These are phyloP conservation scores for Candida tropicalis DNA, from an alignment of 1,139 yeast genomes.

Conservation along the genomic window DNA sequence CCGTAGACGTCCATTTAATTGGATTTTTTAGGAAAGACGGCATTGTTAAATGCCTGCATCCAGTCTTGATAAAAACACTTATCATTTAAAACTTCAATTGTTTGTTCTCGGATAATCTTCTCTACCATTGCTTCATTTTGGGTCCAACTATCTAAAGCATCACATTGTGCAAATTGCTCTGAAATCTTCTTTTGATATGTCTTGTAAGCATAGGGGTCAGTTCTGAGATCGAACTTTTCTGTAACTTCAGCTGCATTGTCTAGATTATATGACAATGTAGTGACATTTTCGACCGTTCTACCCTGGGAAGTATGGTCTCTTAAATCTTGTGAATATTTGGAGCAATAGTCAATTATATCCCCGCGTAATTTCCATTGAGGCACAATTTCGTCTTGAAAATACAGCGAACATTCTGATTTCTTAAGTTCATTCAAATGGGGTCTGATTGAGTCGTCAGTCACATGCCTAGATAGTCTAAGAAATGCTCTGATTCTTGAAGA, in stretches of 20 bases:
- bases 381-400: constrained; percentile 29
- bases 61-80: constrained; percentile 42
- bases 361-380: constrained; percentile 44
- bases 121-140: constrained; percentile 39
- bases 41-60: constrained; percentile 21
- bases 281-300: neutral
- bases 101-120: constrained; percentile 35
- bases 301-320: constrained; percentile 16
- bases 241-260: constrained; percentile 10
- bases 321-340: constrained; percentile 26
- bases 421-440: constrained; percentile 39
- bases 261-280: constrained; percentile 6
- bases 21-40: neutral
- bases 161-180: constrained; percentile 28
- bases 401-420: constrained; percentile 28
- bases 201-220: constrained; percentile 44
- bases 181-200: constrained; percentile 25
- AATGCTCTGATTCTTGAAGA: constrained; percentile 41
- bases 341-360: constrained; percentile 34
- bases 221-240: constrained; percentile 33
- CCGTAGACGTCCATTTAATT: neutral
- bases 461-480: constrained; percentile 38
- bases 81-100: constrained; percentile 35
- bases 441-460: constrained; percentile 43
- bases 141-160: constrained; percentile 40